Base-by-base conservation (phyloP, 1,284 basidiomycete genomes). In the Schizophyllum commune region DNA sequence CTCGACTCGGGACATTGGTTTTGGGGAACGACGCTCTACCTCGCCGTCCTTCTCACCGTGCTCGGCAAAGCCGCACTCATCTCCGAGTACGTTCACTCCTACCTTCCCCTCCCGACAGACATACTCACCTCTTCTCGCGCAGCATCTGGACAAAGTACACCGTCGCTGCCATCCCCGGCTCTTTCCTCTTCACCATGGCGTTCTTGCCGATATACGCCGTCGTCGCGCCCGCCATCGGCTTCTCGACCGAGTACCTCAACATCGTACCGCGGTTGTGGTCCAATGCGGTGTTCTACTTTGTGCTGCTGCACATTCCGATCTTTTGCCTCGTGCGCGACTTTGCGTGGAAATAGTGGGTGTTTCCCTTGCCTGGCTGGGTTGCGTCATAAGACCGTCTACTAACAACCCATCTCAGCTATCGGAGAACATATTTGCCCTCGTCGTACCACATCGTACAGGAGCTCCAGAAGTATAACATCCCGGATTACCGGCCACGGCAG, bases 141-240 rank as follows among this genome's bases (percentile, higher is more conserved):
- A 97, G 94, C 68, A 75, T 99, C n/a, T 99, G 96, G 97, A 98
- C 96, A 1, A 98, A 99, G 72, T 99, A 98, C 73, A 98, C 96
- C 2, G 91, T 96, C 52, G 92, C 93, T 56, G 93, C 96, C 5
- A 98, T 98, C 59, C 97, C 96, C 0, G 97, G 97, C 7, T 98
- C 97, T 1, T 96, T 98, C 71, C 72, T 89, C 32, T 96, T 99
- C 74, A 95, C 96, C 6, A 95, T 99, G 89, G 72, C 89, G 56
- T 95, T 96, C 74, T 79, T 99, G 4, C 96, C 96, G 0, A 70
- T 98, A 1, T 99, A 99, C 72, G 92, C 92, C 20, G 75, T 90
- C 62, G 81, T 97, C 60, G 92, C 96, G 0, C 97, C 97, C 0
- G 82, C 88, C 5, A 86, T 94, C 63, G 85, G 86, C 0, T 94